Percentiles rank a stretch among this genome's conserved stretches.
These are phyloP conservation scores for Leccinum imitatum DNA, from an alignment of 768 basidiomycete species.

Conservation along the genomic window DNA sequence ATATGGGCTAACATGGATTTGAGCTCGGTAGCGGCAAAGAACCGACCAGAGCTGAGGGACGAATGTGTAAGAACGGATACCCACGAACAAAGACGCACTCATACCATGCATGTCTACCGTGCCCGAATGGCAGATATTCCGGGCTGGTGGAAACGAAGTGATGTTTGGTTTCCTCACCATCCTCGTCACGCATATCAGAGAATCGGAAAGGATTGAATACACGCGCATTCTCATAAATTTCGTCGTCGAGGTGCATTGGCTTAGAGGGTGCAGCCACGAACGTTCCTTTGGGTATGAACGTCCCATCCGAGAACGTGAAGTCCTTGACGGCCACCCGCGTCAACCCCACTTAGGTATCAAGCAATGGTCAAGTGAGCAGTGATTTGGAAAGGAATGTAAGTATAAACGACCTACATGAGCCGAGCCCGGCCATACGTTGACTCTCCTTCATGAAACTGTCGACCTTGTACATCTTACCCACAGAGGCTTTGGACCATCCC, in stretches of 20 bases:
- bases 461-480: not conserved
- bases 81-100: not conserved
- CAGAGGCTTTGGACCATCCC: not conserved
- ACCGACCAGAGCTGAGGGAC: constrained; percentile 6
- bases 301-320: constrained; percentile 39
- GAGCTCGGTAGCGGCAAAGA: constrained; percentile 9
- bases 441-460: not conserved
- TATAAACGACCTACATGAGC: constrained; percentile 16
- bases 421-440: not conserved
- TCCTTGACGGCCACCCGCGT: constrained; percentile 32
- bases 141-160: not conserved
- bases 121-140: not conserved
- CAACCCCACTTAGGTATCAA: constrained; percentile 26
- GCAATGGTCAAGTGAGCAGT: not conserved
- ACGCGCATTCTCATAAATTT: constrained; percentile 33
- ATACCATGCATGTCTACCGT: constrained; percentile 4
- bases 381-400: not conserved
- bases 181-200: constrained; percentile 35
- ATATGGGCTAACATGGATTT: not conserved
- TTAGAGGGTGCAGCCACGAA: constrained; percentile 28
- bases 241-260: constrained; percentile 23
- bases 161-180: constrained; percentile 20
- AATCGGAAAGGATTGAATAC: constrained; percentile 52
- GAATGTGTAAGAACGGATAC: not conserved
- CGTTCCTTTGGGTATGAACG: constrained; percentile 13